Evolutionary conservation across 345 rosid genomes (phyloP), one percentile per base, ranked within the genome.

Genomic region (Ricinus communis): DNA sequence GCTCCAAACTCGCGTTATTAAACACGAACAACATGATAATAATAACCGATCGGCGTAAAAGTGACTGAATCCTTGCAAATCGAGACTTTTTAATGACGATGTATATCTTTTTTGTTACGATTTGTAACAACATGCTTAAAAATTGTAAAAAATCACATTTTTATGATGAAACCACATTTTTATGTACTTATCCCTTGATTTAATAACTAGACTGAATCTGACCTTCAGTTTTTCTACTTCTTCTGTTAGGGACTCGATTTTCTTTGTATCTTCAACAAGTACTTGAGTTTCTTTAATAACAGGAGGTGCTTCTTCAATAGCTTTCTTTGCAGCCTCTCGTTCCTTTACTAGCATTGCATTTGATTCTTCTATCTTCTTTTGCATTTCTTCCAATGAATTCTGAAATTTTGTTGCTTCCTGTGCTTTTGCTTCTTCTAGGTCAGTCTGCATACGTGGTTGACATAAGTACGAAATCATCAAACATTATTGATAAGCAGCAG

Each of bases 291-390:
- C 87, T 73, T 84, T 71, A 31, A 84, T 40, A 38, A 79, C 82
- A 8, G 85, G 85, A 70, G 87, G 87, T 53, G 87, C 83, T 70
- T 81, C 87, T 73, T 84, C 82, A 18, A 84, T 71, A 62, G 85
- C 80, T 66, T 84, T 63, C 81, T 63, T 84, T 19, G 83, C 81
- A 50, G 73, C 68, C 30, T 84, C 87, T 56, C 76, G 65, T 70
- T 81, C 87, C 71, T 75, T 76, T 47, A 64, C 76, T 38, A 81
- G 68, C 69, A 71, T 50, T 8, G 71, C 65, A 60, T 79, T 81
- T 52, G 87, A 49, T 70, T 84, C 87, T 8, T 84, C 83, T 25
- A 84, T 67, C 69, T 84, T 81, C 68, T 67, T 75, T 71, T 84
- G 85, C 78, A 84, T 63, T 65, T 71, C 78, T 68, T 84, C 82